Evolutionary conservation across 371 early-diverging fungal genomes (phyloP).

Genomic region (Zychaea mexicana): DNA sequence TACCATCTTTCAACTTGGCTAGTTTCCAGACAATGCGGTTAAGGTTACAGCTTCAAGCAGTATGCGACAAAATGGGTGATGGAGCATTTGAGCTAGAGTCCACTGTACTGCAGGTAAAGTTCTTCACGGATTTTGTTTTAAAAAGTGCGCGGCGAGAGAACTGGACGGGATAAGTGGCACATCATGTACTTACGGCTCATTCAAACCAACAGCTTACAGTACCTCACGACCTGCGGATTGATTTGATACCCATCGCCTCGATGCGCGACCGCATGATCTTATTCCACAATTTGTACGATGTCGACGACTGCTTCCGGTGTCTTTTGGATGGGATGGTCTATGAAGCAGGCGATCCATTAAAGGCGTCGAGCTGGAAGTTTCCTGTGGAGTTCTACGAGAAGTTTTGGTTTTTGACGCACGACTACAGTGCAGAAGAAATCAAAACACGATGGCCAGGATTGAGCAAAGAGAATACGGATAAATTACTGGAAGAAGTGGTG

Average conservation of each 20-base stretch:
- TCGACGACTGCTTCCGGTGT: conserved; percentile 56
- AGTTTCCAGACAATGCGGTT: conserved; percentile 45
- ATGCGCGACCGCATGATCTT: conserved; percentile 65
- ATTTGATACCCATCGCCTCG: conserved; percentile 56
- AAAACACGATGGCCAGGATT: conserved; percentile 26
- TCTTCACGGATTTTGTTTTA: not conserved
- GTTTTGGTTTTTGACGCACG: conserved; percentile 49
- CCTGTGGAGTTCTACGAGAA: conserved; percentile 56
- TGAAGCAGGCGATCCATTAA: conserved; percentile 54
- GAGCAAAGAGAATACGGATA: not conserved
- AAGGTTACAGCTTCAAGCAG: conserved; percentile 36
- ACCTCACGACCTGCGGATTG: conserved; percentile 63
- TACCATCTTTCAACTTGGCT: conserved; percentile 31
- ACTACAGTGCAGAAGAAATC: conserved; percentile 33
- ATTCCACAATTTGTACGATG: conserved; percentile 52
- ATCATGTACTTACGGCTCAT: too few relatives aligned
- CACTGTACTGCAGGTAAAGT: conserved; percentile 42
- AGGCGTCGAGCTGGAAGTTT: conserved; percentile 54
- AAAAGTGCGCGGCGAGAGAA: too few relatives aligned
- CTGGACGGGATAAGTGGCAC: too few relatives aligned
- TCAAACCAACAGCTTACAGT: conserved; percentile 49
- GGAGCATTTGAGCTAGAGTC: conserved; percentile 37
- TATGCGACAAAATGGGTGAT: conserved; percentile 19
- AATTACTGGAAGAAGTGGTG: not conserved
- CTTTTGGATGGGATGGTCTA: conserved; percentile 46